Percentiles rank a stretch among this genome's conserved stretches.
These are phyloP conservation scores for Annulohypoxylon truncatum DNA, from an alignment of 2,329 filamentous ascomycete genomes.

Conservation along the genomic window DNA sequence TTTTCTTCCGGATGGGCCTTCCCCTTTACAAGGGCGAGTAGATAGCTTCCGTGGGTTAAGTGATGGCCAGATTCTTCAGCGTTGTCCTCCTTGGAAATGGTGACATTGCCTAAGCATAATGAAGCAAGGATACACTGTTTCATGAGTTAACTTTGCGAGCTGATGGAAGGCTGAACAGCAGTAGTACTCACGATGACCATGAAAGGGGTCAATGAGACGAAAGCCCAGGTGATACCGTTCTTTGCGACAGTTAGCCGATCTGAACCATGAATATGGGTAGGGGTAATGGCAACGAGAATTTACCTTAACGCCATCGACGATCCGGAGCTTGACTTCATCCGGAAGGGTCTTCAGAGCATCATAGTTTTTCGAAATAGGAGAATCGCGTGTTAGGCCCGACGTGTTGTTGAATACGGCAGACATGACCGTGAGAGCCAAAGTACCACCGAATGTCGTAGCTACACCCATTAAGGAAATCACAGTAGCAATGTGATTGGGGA, in stretches of 20 bases:
- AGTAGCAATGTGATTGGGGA: slow-evolving; percentile 66
- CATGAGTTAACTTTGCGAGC: slow-evolving; percentile 5
- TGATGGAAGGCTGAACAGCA: no score
- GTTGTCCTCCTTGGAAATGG: slow-evolving; percentile 24
- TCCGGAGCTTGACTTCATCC: slow-evolving; percentile 29
- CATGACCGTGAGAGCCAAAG: slow-evolving; percentile 74
- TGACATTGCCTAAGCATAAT: slow-evolving; percentile 38
- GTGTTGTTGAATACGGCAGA: slow-evolving; percentile 75
- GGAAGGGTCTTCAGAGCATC: slow-evolving; percentile 52
- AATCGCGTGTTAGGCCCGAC: slow-evolving; percentile 38
- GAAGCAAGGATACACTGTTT: slow-evolving; percentile 36
- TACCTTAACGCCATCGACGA: slow-evolving; percentile 58
- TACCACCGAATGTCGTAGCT: slow-evolving; percentile 71
- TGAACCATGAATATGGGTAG: background rate
- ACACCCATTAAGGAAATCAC: slow-evolving; percentile 71
- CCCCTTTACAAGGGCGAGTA: slow-evolving; percentile 23
- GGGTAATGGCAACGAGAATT: background rate
- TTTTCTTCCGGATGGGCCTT: background rate
- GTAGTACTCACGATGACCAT: slow-evolving; percentile 56
- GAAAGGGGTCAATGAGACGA: slow-evolving; percentile 70
- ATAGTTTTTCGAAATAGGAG: slow-evolving; percentile 44
- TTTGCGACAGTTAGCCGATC: slow-evolving; percentile 33
- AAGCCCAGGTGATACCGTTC: slow-evolving; percentile 73
- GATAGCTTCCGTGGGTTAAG: slow-evolving; percentile 31
- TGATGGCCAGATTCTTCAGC: slow-evolving; percentile 9